These are phyloP conservation scores for Pichia eremophila DNA, from an alignment of 805 yeast species.

Conservation along the genomic window DNA sequence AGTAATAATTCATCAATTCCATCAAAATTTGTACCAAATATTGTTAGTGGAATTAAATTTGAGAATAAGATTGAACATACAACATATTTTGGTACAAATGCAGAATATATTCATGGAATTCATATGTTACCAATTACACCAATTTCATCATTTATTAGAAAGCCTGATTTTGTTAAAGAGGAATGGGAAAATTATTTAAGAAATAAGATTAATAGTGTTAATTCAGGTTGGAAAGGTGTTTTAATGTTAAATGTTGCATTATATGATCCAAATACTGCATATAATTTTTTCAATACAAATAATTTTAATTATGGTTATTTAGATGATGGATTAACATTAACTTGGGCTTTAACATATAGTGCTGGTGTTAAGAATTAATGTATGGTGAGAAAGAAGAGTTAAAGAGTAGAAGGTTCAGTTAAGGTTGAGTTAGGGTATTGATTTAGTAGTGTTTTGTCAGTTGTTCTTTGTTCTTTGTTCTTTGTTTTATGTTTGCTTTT, in stretches of 20 bases:
- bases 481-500: neutral
- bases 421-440: neutral
- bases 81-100: slow-evolving; percentile 65
- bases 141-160: slow-evolving; percentile 50
- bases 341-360: slow-evolving; percentile 78
- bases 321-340: slow-evolving; percentile 78
- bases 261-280: slow-evolving; percentile 56
- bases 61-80: slow-evolving; percentile 68
- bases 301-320: slow-evolving; percentile 47
- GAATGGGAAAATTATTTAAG: slow-evolving; percentile 50
- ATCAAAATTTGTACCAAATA: slow-evolving; percentile 43
- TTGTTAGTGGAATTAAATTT: slow-evolving; percentile 64
- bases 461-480: neutral
- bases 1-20: slow-evolving; percentile 52
- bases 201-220: slow-evolving; percentile 36
- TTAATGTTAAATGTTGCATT: slow-evolving; percentile 69
- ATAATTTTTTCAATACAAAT: slow-evolving; percentile 46
- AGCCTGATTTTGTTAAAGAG: slow-evolving; percentile 43
- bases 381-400: neutral
- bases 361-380: slow-evolving; percentile 31
- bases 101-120: slow-evolving; percentile 69
- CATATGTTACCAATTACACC: slow-evolving; percentile 72
- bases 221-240: slow-evolving; percentile 67
- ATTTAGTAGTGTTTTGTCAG: neutral
- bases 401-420: neutral